Percentiles rank a stretch among this genome's conserved stretches.
Conservation (phyloP, 2,329 filamentous ascomycete genomes). For the Talaromyces piceae region DNA sequence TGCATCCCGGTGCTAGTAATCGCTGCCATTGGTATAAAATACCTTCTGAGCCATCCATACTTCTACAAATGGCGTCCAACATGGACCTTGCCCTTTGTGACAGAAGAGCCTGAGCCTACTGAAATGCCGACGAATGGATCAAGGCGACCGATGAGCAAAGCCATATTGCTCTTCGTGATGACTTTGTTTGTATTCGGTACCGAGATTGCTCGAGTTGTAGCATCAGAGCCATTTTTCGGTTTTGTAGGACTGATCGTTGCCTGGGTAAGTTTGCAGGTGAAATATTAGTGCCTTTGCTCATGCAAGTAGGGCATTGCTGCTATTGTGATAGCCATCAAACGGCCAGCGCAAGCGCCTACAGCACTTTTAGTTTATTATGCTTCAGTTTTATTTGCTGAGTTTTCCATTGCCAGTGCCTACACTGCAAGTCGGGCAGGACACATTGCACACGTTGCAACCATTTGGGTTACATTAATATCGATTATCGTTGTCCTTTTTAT, state of each 20-base stretch:
- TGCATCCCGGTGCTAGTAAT: slow-evolving; percentile 21
- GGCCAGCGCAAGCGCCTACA: slow-evolving; percentile 36
- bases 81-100: slow-evolving; percentile 48
- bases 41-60: slow-evolving; percentile 19
- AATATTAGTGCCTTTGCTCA: slow-evolving; percentile 12
- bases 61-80: slow-evolving; percentile 29
- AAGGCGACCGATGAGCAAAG: slow-evolving; percentile 25
- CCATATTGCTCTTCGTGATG: slow-evolving; percentile 30
- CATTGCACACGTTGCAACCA: slow-evolving; percentile 20
- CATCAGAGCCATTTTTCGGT: slow-evolving; percentile 16
- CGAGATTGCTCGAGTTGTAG: slow-evolving; percentile 19
- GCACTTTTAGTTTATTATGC: slow-evolving; percentile 31
- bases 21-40: slow-evolving; percentile 19
- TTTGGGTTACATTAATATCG: slow-evolving; percentile 40
- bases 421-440: slow-evolving; percentile 8
- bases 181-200: slow-evolving; percentile 30
- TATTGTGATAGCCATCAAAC: slow-evolving; percentile 29
- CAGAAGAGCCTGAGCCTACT: slow-evolving; percentile 30
- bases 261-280: slow-evolving; percentile 26
- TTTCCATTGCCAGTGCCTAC: slow-evolving; percentile 23
- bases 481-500: slow-evolving; percentile 55
- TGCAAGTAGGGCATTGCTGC: slow-evolving; percentile 27
- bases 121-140: slow-evolving; percentile 26
- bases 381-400: slow-evolving; percentile 26
- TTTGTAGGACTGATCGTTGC: slow-evolving; percentile 20